These are phyloP conservation scores for Calendula officinalis DNA, from an alignment of 129 eudicot species.

Conservation along the genomic window DNA sequence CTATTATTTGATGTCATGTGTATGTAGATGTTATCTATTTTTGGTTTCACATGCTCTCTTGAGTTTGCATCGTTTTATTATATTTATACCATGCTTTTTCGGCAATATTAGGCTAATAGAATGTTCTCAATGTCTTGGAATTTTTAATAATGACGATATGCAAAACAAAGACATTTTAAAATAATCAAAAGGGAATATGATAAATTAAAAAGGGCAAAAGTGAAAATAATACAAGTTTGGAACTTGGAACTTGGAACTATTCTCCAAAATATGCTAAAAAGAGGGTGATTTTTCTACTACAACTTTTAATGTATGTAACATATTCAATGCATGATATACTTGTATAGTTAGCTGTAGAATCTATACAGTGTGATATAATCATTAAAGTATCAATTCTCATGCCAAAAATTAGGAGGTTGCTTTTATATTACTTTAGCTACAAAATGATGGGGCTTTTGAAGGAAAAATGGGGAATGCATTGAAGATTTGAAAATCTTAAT, in stretches of 20 bases:
- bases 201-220: conserved; percentile 24
- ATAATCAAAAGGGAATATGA: conserved; percentile 9
- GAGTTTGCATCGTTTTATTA: conserved; percentile 1
- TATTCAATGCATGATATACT: no score
- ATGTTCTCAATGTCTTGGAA: neutral
- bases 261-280: conserved; percentile 33
- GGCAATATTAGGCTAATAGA: conserved; percentile 8
- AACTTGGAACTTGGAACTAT: no score
- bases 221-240: conserved; percentile 24
- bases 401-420: conserved; percentile 34
- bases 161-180: neutral
- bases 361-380: no score
- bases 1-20: conserved; percentile 30
- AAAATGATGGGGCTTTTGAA: conserved; percentile 17
- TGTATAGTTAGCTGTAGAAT: no score
- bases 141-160: neutral
- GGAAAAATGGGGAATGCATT: conserved; percentile 24
- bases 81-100: conserved; percentile 7
- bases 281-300: no score
- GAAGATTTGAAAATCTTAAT: conserved; percentile 11
- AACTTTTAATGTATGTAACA: no score
- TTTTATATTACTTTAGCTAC: conserved; percentile 28
- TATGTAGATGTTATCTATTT: conserved; percentile 14
- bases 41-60: conserved; percentile 32
- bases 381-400: no score